phyloP scores from a whole-genome alignment of 179 eudicot species.

The Actinidia polygama region DNA sequence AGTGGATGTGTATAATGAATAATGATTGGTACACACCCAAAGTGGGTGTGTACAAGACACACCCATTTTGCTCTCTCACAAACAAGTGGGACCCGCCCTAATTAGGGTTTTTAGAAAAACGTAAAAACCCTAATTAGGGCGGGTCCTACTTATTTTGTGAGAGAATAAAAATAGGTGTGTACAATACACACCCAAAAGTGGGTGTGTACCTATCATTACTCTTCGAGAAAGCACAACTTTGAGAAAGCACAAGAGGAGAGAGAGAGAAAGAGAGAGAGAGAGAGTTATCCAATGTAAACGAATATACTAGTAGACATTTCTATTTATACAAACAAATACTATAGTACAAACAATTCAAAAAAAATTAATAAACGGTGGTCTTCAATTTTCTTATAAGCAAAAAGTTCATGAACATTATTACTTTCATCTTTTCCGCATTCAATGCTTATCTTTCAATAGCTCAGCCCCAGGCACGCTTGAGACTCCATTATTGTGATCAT shows the following conservation, averaged over 20 bases:
- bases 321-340: background rate
- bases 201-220: no score
- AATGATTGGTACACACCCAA: no score
- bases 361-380: background rate
- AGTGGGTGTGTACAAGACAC: no score
- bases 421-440: background rate
- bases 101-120: no score
- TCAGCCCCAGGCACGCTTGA: conserved; percentile 12
- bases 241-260: conserved; percentile 33
- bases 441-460: background rate
- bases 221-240: no score
- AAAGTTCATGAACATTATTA: background rate
- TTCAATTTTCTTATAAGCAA: background rate
- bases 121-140: no score
- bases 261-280: conserved; percentile 1
- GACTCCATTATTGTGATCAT: background rate
- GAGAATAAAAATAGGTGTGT: no score
- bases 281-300: conserved; percentile 28
- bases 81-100: no score
- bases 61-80: no score
- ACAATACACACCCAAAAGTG: no score
- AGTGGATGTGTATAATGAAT: no score
- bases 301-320: background rate
- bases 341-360: background rate
- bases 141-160: no score